Base-by-base conservation (phyloP, 2,329 filamentous ascomycete species). In the Diaporthe nobilis region DNA sequence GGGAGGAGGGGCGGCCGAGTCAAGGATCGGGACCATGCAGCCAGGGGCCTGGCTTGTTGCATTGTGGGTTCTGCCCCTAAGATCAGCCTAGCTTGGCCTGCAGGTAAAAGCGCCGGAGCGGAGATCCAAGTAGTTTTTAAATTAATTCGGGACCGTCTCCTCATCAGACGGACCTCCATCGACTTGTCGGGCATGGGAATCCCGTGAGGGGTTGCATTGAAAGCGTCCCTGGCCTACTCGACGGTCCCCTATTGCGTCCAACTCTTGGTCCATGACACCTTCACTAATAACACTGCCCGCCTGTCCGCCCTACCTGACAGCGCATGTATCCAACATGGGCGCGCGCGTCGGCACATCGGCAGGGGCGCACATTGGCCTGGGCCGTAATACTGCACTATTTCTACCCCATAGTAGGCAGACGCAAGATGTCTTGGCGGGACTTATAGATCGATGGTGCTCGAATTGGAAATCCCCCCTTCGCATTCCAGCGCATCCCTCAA, bases 61-160 rank as follows among this genome's bases (percentile, higher is more conserved):
- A 53, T 22, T 42, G 49, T 68, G 63, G 63, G 22, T 34, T 53
- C 47, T 68, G 31, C 65, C 47, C 63, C 63, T 68, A 39, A 68
- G 65, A 53, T 53, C 65, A 12, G 65, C 13, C 65, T 53, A 53
- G 65, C 63, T 39, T 53, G 63, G 63, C 63, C 44, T 68, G 63
- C 63, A 68, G 53, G 63, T 39, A 68, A 68, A 68, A 68, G 31
- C 63, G 63, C 63, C 63, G 63, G 63, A 25, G 63, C 63, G 28
- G 63, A 68, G 63, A 68, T 53, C 63, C 65, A 68, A 53, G 65
- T 49, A 70, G 4, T 31, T 70, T 70, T 70, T 55, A 70, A 55
- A 70, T 70, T 70, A 70, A 70, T 47, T 68, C 65, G 65, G 65
- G 65, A 68, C 65, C 65, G 22, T 13, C 65, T 68, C 63, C 47